phyloP scores from a whole-genome alignment of 306 rosid species.

The Alnus glutinosa region DNA sequence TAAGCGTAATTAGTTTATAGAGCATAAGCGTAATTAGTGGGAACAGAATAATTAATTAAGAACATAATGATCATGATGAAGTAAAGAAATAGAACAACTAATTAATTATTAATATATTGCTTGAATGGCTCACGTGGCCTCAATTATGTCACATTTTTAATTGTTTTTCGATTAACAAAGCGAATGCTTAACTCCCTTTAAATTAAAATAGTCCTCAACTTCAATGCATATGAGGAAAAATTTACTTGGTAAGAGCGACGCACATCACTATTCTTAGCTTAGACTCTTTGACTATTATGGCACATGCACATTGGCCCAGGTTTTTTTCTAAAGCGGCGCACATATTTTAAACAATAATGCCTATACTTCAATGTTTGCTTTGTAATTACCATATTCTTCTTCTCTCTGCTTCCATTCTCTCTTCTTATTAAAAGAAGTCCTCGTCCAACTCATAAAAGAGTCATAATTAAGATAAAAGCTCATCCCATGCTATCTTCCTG shows the following conservation, averaged over 20 bases:
- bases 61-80: background rate
- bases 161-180: background rate
- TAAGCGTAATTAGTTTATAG: background rate
- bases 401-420: too few relatives aligned
- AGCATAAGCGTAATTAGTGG: background rate
- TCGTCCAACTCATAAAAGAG: too few relatives aligned
- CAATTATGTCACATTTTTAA: slow-evolving; percentile 13
- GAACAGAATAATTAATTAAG: background rate
- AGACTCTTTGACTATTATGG: too few relatives aligned
- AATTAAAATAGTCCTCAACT: background rate
- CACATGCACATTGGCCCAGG: too few relatives aligned
- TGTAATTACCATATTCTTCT: too few relatives aligned
- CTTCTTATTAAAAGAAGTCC: too few relatives aligned
- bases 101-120: background rate
- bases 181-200: background rate
- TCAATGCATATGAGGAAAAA: background rate
- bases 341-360: too few relatives aligned
- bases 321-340: too few relatives aligned
- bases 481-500: too few relatives aligned
- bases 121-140: slow-evolving; percentile 22
- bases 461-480: too few relatives aligned
- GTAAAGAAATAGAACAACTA: background rate
- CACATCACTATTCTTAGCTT: background rate
- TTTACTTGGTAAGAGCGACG: background rate
- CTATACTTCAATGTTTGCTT: too few relatives aligned